Base-by-base conservation (phyloP, 257 asterid genomes). In the Solanum lycopersicoides region DNA sequence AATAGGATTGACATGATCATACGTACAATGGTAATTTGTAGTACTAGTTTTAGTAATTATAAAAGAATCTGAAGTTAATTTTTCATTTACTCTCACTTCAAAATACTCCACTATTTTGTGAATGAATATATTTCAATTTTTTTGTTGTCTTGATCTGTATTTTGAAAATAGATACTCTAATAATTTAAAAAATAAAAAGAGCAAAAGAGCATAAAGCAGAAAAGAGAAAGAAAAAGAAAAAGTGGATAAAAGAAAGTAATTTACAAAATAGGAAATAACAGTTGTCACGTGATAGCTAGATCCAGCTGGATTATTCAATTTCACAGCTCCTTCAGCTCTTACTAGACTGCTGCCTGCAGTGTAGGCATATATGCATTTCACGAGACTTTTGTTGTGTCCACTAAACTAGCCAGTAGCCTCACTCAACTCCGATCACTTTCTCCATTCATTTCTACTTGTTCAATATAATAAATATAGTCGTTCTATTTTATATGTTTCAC, bases 261-360 rank as follows among this genome's bases (percentile, higher is more conserved):
- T 15, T 45, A 28, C 50, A 79, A 79, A 28, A 45, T 44, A 16
- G 42, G 41, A 74, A 79, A 79, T 15, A 45, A 79, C 68, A 79
- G 84, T 79, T 79, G 92, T 87, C 79, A 82, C 44, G 56, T 73
- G 88, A 79, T 20, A 86, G 84, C 84, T 88, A 37, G 88, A 84
- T 86, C 88, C 91, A 88, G 93, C 91, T 91, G 90, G 90, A 59
- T 37, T 35, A 28, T 63, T 32, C 21, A 5, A 66, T 50, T 14
- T 79, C 37, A 47, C 65, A 79, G 84, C 65, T 77, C 83, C 0
- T 4, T 76, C 83, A 23, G 42, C 47, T 75, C 28, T n/a, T 15
- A 72, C 9, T 25, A 15, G 15, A 15, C 63, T 23, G 12, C 83
- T 45, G 63, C 63, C 83, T 45, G 63, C 63, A 16, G 39, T 45